Base-by-base conservation (phyloP, 257 asterid species). In the Handroanthus guayacan region DNA sequence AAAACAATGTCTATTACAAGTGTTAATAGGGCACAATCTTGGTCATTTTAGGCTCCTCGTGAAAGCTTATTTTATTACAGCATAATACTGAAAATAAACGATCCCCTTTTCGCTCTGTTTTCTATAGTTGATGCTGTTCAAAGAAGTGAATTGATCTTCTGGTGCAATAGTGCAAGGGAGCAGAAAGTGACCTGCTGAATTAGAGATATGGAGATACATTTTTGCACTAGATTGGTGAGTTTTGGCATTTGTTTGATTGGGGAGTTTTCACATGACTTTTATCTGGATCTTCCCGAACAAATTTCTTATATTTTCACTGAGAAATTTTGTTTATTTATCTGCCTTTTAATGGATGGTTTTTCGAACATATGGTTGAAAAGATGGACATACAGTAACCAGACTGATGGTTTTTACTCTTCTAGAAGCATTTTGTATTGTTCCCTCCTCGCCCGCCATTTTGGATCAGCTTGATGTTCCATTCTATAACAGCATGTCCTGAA, bases 101-200 rank as follows among this genome's bases (percentile, higher is more conserved):
- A 25, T 9, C 47, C 56, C 16, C 38, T 43, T 34, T 20, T 56
- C 69, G 48, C 65, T 38, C 57, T 76, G 38, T 34, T 0, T 18
- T 55, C 5, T 20, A 11, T 52, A 88, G 96, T 5, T 84, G 82
- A 82, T 88, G 93, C 62, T 60, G 65, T 90, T 90, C 52, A 82
- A 79, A 4, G 87, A 90, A 69, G 60, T 68, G 44, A 66, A 56
- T 31, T 84, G 79, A 47, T 60, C 34, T 36, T 48, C 55, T 56
- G 75, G 56, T 3, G 67, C 72, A 13, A 9, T 14, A 34, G 69
- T 2, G 45, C 34, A 25, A 74, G 54, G 25, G 54, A 37, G 10
- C 16, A 69, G 81, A 38, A 7, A 54, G 47, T 54, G 14, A 36
- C 58, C 17, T 12, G 65, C 60, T 6, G 62, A 56, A 56, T 25